Evolutionary conservation across 1,284 basidiomycete genomes (phyloP).

Genomic region (Melampsora abietis-canadensis): DNA sequence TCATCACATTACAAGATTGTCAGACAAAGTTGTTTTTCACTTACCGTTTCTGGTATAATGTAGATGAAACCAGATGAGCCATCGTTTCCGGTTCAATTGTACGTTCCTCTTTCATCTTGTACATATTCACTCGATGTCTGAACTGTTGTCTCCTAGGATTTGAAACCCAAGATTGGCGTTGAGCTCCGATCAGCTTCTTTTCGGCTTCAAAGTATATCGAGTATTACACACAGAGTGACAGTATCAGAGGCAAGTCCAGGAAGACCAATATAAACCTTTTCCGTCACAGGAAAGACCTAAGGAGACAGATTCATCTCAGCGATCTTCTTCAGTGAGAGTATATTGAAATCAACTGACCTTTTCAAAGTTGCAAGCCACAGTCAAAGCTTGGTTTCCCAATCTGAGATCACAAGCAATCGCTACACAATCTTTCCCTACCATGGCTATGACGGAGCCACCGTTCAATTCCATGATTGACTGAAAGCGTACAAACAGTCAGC

Average conservation of each 20-base stretch:
- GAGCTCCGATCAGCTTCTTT: background rate
- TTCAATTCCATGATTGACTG: conserved; percentile 64
- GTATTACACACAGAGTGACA: conserved; percentile 66
- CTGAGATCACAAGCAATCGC: conserved; percentile 95
- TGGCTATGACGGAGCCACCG: conserved; percentile 96
- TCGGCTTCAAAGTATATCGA: background rate
- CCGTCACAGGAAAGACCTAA: conserved; percentile 80
- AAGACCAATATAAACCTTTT: conserved; percentile 86
- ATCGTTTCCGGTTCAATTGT: conserved; percentile 96
- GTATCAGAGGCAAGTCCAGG: conserved; percentile 92
- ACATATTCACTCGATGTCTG: conserved; percentile 96
- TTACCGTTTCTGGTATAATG: conserved; percentile 86
- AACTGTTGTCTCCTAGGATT: conserved; percentile 64
- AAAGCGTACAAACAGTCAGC: background rate
- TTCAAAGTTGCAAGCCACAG: conserved; percentile 87
- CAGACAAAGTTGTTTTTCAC: conserved; percentile 41
- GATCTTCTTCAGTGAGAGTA: background rate
- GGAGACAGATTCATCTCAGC: background rate
- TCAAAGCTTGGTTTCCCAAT: conserved; percentile 82
- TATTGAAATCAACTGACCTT: conserved; percentile 57
- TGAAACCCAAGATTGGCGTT: background rate
- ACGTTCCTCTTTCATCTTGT: conserved; percentile 98
- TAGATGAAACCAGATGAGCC: conserved; percentile 89
- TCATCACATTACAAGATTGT: background rate
- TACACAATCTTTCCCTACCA: conserved; percentile 98